A percentile compares a stretch with the other conserved stretches of the same genome.
phyloP scores from a whole-genome alignment of 1,139 yeast genomes.

The Chernovozyma sophiae-reginae region DNA sequence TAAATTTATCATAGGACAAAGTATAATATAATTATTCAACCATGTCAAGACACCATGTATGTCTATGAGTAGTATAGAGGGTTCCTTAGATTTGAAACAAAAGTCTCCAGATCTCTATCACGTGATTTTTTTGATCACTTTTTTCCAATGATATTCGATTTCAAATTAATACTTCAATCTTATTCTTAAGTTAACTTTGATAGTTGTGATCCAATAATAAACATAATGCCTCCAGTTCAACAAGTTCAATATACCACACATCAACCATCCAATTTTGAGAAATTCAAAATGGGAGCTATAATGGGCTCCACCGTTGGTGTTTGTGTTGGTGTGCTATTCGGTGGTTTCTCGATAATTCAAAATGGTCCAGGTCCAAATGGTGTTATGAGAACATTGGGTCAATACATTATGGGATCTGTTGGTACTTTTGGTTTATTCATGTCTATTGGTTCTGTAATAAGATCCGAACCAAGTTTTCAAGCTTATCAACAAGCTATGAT shows the following conservation, averaged over 20 bases:
- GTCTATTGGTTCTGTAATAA: slow-evolving; percentile 91
- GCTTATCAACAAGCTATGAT: slow-evolving; percentile 39
- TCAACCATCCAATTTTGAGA: slow-evolving; percentile 87
- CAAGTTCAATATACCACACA: slow-evolving; percentile 68
- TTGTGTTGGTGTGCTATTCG: slow-evolving; percentile 91
- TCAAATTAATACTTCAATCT: background rate
- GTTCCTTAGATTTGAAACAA: too few relatives aligned
- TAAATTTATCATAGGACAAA: too few relatives aligned
- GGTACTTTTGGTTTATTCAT: slow-evolving; percentile 95
- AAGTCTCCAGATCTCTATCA: too few relatives aligned
- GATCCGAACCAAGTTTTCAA: slow-evolving; percentile 61
- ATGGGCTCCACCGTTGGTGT: slow-evolving; percentile 98
- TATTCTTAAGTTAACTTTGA: background rate
- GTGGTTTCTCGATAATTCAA: slow-evolving; percentile 86
- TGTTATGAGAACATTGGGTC: slow-evolving; percentile 92
- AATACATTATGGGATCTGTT: slow-evolving; percentile 93
- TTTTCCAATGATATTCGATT: background rate
- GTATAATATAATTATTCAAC: too few relatives aligned
- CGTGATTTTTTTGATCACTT: background rate
- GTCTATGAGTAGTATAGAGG: too few relatives aligned
- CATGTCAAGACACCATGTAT: too few relatives aligned
- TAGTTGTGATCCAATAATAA: background rate
- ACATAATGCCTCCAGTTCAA: slow-evolving; percentile 77
- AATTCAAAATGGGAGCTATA: slow-evolving; percentile 95
- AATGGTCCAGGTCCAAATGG: slow-evolving; percentile 99